These are phyloP conservation scores for Paxillus rubicundulus DNA, from an alignment of 768 basidiomycete species.

Conservation along the genomic window DNA sequence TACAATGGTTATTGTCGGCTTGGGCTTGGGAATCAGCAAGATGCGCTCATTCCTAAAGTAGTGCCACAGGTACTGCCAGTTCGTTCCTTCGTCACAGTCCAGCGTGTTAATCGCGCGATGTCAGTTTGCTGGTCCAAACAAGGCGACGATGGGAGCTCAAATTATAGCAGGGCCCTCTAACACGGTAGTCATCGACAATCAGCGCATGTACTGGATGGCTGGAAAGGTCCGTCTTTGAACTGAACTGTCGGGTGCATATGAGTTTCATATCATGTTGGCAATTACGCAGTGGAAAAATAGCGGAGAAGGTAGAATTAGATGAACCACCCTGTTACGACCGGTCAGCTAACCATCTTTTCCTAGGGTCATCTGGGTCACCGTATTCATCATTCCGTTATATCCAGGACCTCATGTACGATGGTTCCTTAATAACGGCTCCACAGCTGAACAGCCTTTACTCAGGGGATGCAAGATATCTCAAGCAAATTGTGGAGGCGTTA, in stretches of 20 bases:
- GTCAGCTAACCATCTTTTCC: constrained; percentile 6
- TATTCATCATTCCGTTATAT: constrained; percentile 86
- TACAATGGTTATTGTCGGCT: constrained; percentile 90
- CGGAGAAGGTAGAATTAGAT: constrained; percentile 65
- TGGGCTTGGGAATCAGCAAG: constrained; percentile 84
- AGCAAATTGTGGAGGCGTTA: constrained; percentile 80
- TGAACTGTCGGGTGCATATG: neutral
- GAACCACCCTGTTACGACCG: neutral
- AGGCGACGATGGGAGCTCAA: constrained; percentile 54
- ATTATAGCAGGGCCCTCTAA: constrained; percentile 81
- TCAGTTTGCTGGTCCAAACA: constrained; percentile 74
- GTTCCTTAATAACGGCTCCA: neutral
- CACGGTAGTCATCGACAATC: constrained; percentile 79
- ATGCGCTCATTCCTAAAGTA: constrained; percentile 73
- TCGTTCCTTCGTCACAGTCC: neutral
- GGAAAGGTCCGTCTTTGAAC: constrained; percentile 53
- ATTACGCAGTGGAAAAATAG: constrained; percentile 84
- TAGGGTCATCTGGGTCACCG: constrained; percentile 85
- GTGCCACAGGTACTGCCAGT: constrained; percentile 65
- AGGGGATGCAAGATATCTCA: constrained; percentile 78
- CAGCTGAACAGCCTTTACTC: constrained; percentile 5
- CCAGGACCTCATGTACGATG: constrained; percentile 75
- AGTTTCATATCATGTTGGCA: constrained; percentile 4
- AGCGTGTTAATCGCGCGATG: neutral
- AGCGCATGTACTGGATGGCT: constrained; percentile 86